Conservation (phyloP, 306 rosid species). For the Vicia faba region DNA sequence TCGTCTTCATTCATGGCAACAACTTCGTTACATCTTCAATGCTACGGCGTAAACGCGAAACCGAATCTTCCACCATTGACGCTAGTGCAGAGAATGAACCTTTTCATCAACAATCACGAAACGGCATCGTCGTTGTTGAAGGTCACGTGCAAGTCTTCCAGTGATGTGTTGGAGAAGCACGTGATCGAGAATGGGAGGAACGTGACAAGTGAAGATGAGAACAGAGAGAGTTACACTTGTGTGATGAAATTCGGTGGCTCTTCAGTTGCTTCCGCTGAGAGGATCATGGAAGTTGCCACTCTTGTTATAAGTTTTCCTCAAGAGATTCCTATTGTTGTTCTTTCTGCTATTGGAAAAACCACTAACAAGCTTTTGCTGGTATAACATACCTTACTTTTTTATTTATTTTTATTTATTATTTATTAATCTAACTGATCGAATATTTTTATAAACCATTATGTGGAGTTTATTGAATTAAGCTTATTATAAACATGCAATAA, state of each 20-base stretch:
- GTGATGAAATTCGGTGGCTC: slow-evolving; percentile 99
- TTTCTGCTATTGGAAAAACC: slow-evolving; percentile 97
- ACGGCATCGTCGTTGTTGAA: slow-evolving; percentile 38
- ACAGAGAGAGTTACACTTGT: slow-evolving; percentile 59
- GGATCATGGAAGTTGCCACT: slow-evolving; percentile 82
- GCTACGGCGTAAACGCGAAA: not conserved
- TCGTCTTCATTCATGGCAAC: not conserved
- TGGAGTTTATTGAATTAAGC: not conserved
- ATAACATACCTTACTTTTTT: slow-evolving; percentile 47
- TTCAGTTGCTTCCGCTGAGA: slow-evolving; percentile 78
- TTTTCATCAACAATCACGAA: not conserved
- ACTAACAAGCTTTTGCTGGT: slow-evolving; percentile 92
- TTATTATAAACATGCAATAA: not conserved
- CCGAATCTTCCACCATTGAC: not conserved
- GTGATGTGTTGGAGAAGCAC: slow-evolving; percentile 57
- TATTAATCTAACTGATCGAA: no score
- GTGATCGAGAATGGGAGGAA: slow-evolving; percentile 32
- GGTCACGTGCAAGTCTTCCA: slow-evolving; percentile 48
- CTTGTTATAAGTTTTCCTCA: slow-evolving; percentile 81
- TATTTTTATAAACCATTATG: not conserved
- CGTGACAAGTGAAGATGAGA: slow-evolving; percentile 44
- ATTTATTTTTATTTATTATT: no score
- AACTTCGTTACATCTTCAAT: not conserved
- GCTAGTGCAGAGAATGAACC: not conserved
- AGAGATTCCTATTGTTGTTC: slow-evolving; percentile 85